A percentile compares a stretch with the other conserved stretches of the same genome.
These are phyloP conservation scores for Skeletonema grethae DNA, from an alignment of 108 stramenopile species.

Conservation along the genomic window DNA sequence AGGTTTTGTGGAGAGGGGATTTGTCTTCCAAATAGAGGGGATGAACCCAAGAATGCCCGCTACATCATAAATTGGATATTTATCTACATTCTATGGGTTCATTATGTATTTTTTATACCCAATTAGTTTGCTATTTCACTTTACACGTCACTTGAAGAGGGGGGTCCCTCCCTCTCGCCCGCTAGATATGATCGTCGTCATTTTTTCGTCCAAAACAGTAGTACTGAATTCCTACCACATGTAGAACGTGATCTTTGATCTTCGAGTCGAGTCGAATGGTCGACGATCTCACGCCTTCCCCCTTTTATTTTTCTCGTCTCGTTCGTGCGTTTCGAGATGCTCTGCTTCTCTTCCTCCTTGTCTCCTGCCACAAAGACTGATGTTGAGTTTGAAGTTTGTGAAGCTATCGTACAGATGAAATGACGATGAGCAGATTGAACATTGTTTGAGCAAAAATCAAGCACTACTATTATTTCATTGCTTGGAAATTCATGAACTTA, in stretches of 20 bases:
- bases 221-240: background rate
- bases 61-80: background rate
- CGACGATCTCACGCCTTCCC: background rate
- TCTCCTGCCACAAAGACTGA: too few species aligned
- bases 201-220: background rate
- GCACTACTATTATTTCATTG: background rate
- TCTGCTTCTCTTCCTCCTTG: too few species aligned
- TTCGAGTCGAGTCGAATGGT: background rate
- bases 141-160: background rate
- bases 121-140: background rate
- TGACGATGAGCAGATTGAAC: too few species aligned
- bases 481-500: background rate
- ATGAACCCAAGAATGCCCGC: background rate
- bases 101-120: too few species aligned
- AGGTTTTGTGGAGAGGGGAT: background rate
- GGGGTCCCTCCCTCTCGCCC: background rate
- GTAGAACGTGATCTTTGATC: background rate
- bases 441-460: too few species aligned
- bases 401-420: too few species aligned
- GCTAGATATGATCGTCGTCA: background rate
- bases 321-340: too few species aligned
- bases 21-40: background rate
- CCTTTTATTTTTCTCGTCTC: too few species aligned
- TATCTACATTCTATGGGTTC: too few species aligned
- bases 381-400: too few species aligned